A percentile compares a stretch with the other conserved stretches of the same genome.
phyloP scores from a whole-genome alignment of 2,329 filamentous ascomycete genomes.

The Tolypocladium pustulatum region DNA sequence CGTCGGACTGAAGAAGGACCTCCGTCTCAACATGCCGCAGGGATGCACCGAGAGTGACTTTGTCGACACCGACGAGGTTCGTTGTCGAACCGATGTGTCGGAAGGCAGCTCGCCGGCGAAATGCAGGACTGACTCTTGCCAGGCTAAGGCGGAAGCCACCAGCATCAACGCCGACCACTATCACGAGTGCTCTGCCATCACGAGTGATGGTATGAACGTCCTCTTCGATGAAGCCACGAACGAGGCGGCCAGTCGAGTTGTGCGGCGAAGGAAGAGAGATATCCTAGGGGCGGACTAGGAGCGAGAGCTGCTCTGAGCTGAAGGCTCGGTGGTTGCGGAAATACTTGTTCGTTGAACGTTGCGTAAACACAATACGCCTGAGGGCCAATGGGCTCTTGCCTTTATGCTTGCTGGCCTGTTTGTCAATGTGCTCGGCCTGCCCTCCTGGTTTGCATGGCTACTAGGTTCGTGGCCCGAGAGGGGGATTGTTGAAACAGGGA shows the following conservation, averaged over 20 bases:
- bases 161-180: constrained; percentile 19
- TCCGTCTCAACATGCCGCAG: background rate
- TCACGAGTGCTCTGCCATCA: constrained; percentile 24
- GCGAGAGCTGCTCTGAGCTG: background rate
- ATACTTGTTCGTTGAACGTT: background rate
- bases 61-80: background rate
- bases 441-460: background rate
- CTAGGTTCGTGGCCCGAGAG: background rate
- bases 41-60: background rate
- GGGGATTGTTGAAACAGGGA: background rate
- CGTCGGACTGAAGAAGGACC: background rate
- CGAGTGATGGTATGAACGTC: constrained; percentile 21
- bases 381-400: background rate
- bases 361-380: background rate
- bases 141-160: constrained; percentile 22
- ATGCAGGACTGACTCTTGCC: background rate
- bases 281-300: background rate
- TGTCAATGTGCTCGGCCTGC: background rate
- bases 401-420: background rate
- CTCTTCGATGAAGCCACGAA: constrained; percentile 16
- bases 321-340: background rate
- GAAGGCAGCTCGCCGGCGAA: background rate
- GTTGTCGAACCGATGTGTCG: background rate
- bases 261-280: constrained; percentile 1
- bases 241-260: constrained; percentile 12